Conservation (phyloP, 2,329 filamentous ascomycete species). For the Colletotrichum lupini region DNA sequence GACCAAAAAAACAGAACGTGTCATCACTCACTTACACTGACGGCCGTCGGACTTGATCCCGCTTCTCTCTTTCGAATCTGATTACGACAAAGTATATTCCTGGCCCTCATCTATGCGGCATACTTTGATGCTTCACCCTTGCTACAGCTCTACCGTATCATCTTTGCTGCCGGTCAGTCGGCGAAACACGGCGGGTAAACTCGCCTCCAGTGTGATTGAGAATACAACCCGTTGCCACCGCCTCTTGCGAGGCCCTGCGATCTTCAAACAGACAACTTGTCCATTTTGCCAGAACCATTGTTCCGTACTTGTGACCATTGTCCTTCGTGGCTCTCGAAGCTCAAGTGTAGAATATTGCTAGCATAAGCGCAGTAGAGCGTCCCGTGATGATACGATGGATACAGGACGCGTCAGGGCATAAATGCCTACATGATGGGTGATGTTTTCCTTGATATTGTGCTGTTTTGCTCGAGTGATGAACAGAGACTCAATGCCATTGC, state of each 20-base stretch:
- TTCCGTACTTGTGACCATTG: too few relatives aligned
- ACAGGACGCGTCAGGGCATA: not conserved
- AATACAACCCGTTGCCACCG: not conserved
- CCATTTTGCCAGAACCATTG: not conserved
- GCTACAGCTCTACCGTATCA: not conserved
- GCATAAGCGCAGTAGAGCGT: not conserved
- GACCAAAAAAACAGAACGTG: not conserved
- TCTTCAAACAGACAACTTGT: not conserved
- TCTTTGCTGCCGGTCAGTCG: not conserved
- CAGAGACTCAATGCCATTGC: accelerated
- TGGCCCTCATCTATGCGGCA: not conserved
- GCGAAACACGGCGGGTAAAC: not conserved
- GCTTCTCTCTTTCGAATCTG: not conserved
- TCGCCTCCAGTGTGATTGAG: not conserved
- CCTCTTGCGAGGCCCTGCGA: not conserved
- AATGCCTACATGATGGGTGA: not conserved
- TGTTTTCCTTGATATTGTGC: not conserved
- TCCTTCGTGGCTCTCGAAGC: too few relatives aligned
- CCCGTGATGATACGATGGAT: not conserved
- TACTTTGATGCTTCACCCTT: not conserved
- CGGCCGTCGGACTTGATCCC: not conserved
- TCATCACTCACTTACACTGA: not conserved
- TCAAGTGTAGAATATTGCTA: too few relatives aligned
- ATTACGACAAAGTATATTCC: not conserved
- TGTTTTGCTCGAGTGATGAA: not conserved